These are phyloP conservation scores for Phaeotremella skinneri DNA, from an alignment of 768 basidiomycete species.

Conservation along the genomic window DNA sequence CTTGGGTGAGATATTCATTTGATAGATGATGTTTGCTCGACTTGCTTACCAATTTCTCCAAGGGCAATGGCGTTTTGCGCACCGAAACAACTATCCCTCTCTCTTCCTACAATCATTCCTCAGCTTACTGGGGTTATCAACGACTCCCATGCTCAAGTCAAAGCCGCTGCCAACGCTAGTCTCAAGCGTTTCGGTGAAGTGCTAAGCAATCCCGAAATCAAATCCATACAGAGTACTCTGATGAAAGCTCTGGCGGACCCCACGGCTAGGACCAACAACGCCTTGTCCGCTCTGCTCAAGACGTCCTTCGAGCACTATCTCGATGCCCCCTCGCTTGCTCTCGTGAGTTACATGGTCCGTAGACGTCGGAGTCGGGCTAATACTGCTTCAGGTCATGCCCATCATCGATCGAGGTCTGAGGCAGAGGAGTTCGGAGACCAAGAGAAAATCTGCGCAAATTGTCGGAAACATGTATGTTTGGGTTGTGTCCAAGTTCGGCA, in stretches of 20 bases:
- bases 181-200: slow-evolving; percentile 98
- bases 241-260: slow-evolving; percentile 96
- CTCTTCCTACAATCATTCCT: slow-evolving; percentile 93
- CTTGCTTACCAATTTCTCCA: slow-evolving; percentile 4
- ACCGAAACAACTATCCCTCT: slow-evolving; percentile 87
- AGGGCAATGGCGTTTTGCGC: slow-evolving; percentile 97
- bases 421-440: slow-evolving; percentile 88
- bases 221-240: slow-evolving; percentile 79
- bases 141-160: slow-evolving; percentile 96
- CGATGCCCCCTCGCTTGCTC: slow-evolving; percentile 89
- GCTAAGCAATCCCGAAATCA: slow-evolving; percentile 95
- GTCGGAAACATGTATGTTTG: slow-evolving; percentile 74
- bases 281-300: slow-evolving; percentile 78
- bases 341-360: no score
- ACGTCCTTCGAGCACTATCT: slow-evolving; percentile 98
- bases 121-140: slow-evolving; percentile 91
- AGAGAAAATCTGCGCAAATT: slow-evolving; percentile 93
- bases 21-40: background rate
- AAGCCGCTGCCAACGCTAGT: slow-evolving; percentile 86
- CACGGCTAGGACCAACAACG: slow-evolving; percentile 73
- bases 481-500: slow-evolving; percentile 67
- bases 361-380: slow-evolving; percentile 41
- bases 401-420: slow-evolving; percentile 89
- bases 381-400: slow-evolving; percentile 74
- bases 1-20: slow-evolving; percentile 58